phyloP scores from a whole-genome alignment of 2,329 filamentous ascomycete species.

The Ilyonectria sp. region DNA sequence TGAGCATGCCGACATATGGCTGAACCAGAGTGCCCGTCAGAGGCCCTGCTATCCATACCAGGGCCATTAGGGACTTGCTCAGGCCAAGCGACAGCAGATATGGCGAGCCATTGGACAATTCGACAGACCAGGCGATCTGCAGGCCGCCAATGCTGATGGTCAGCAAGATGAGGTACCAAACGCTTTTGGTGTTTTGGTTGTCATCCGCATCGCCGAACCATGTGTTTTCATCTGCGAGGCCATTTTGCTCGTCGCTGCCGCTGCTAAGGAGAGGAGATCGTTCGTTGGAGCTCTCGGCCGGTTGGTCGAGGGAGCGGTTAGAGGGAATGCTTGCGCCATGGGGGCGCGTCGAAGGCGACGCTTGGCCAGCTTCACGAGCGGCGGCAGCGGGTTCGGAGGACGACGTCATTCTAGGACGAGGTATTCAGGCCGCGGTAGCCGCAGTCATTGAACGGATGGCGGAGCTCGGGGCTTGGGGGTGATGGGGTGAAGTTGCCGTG shows the following conservation, averaged over 20 bases:
- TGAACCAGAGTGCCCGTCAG: conserved; percentile 85
- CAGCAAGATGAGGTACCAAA: conserved; percentile 88
- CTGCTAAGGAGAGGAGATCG: conserved; percentile 51
- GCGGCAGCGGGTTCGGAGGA: conserved; percentile 26
- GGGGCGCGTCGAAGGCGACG: conserved; percentile 26
- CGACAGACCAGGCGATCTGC: conserved; percentile 96
- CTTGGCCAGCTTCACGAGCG: conserved; percentile 23
- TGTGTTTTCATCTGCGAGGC: conserved; percentile 11
- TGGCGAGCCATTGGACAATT: conserved; percentile 92
- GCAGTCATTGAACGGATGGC: conserved; percentile 15
- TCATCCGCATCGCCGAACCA: conserved; percentile 41
- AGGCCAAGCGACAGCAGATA: conserved; percentile 85
- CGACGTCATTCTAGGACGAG: conserved; percentile 33
- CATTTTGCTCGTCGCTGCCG: conserved; percentile 29
- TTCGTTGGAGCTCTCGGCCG: conserved; percentile 44
- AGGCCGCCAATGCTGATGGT: conserved; percentile 90
- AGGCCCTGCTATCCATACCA: conserved; percentile 89
- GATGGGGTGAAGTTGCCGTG: conserved; percentile 25
- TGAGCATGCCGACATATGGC: conserved; percentile 86
- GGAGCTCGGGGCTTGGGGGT: conserved; percentile 20
- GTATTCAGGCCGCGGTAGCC: conserved; percentile 23
- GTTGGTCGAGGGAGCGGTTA: conserved; percentile 38
- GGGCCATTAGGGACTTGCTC: conserved; percentile 85
- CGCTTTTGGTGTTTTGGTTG: conserved; percentile 79
- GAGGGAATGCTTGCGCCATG: conserved; percentile 25